phyloP scores from a whole-genome alignment of 345 rosid genomes.

The Theobroma cacao region DNA sequence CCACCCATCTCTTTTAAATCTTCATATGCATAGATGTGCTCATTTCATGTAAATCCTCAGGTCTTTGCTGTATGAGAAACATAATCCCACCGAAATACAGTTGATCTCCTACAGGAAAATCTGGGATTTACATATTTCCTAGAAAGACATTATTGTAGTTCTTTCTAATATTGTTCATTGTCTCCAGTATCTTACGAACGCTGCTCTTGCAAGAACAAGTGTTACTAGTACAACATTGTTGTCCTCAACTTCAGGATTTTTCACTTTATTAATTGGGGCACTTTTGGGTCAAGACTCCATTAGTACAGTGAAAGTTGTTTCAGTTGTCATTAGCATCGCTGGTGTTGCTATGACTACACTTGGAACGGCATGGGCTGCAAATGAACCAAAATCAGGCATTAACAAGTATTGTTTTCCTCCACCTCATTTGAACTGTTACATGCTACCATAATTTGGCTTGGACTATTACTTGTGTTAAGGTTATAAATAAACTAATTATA shows the following conservation, averaged over 20 bases:
- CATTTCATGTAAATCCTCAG: background rate
- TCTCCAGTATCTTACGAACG: constrained; percentile 44
- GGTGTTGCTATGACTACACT: constrained; percentile 50
- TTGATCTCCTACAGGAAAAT: background rate
- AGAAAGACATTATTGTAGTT: background rate
- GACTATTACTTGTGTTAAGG: background rate
- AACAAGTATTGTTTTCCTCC: constrained; percentile 11
- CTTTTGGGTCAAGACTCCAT: constrained; percentile 42
- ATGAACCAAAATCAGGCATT: constrained; percentile 19
- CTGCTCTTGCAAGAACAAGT: constrained; percentile 44
- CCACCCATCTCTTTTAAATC: background rate
- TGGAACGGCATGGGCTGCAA: constrained; percentile 37
- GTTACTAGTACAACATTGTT: constrained; percentile 41
- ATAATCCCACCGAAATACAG: background rate
- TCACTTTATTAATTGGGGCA: constrained; percentile 50
- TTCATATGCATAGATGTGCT: background rate
- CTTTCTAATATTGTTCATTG: background rate
- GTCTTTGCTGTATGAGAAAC: background rate
- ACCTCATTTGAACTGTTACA: background rate
- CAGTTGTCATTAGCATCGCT: constrained; percentile 40
- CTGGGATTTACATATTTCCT: background rate
- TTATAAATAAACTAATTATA: background rate
- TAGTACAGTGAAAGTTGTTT: constrained; percentile 32
- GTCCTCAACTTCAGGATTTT: constrained; percentile 47
- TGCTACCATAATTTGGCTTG: background rate